Conservation (phyloP, 805 yeast genomes). For the Ogataea sp. region DNA sequence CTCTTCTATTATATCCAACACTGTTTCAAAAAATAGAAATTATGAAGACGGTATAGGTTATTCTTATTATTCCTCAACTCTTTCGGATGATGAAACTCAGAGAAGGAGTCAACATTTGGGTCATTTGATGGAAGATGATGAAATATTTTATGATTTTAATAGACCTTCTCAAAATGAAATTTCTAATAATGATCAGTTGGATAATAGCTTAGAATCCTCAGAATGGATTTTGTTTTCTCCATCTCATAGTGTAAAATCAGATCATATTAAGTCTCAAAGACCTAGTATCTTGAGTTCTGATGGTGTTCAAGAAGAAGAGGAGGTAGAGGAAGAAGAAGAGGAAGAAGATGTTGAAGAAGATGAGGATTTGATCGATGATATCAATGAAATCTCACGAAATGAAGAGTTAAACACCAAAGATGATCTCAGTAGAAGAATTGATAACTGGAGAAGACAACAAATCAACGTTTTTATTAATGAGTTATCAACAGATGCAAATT, state of each 20-base stretch:
- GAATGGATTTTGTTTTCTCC: conserved; percentile 27
- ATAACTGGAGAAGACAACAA: conserved; percentile 24
- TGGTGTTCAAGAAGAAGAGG: background rate
- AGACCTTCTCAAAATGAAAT: background rate
- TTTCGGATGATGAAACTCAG: background rate
- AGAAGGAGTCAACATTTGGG: too few relatives aligned
- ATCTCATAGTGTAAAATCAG: conserved; percentile 2
- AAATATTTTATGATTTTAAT: background rate
- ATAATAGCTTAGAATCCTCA: conserved; percentile 9
- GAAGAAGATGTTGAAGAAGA: conserved; percentile 15
- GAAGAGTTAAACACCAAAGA: conserved; percentile 4
- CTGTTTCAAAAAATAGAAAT: background rate
- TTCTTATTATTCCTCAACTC: background rate
- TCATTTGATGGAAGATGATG: background rate
- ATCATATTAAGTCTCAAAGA: too few relatives aligned
- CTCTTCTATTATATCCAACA: background rate
- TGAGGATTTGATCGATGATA: conserved; percentile 20
- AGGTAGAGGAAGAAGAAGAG: conserved; percentile 2
- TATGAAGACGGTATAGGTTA: background rate
- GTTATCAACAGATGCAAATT: conserved; percentile 2
- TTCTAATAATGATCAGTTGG: background rate
- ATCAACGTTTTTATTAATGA: conserved; percentile 15
- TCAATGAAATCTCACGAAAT: conserved; percentile 12
- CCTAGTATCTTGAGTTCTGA: too few relatives aligned
- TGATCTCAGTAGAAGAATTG: conserved; percentile 21